phyloP scores from a whole-genome alignment of 2,329 filamentous ascomycete genomes.

The Aspergillus vadensis region DNA sequence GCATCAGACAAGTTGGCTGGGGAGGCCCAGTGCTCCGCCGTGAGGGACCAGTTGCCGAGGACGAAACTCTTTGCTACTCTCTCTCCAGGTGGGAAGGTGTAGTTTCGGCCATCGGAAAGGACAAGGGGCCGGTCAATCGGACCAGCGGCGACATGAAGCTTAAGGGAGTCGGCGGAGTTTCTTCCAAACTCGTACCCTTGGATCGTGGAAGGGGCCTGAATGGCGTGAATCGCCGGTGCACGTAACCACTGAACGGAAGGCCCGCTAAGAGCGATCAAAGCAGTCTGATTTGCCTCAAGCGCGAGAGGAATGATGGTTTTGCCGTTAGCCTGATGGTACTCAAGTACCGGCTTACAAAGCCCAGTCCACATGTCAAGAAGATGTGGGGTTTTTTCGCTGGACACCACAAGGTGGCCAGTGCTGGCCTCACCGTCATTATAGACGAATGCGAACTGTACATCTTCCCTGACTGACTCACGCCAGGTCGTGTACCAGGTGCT shows the following conservation, averaged over 20 bases:
- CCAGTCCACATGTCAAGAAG: conserved; percentile 50
- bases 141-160: too few relatives aligned
- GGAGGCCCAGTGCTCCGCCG: conserved; percentile 25
- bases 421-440: neutral
- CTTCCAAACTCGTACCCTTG: neutral
- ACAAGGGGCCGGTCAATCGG: neutral
- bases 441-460: conserved; percentile 17
- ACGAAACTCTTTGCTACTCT: neutral
- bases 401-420: conserved; percentile 31
- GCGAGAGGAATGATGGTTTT: too few relatives aligned
- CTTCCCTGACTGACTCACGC: conserved; percentile 11
- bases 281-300: too few relatives aligned
- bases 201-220: neutral
- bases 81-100: neutral
- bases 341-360: conserved; percentile 31
- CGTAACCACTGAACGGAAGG: too few relatives aligned
- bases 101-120: conserved; percentile 17
- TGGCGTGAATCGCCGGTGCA: too few relatives aligned
- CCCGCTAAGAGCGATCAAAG: too few relatives aligned
- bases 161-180: too few relatives aligned
- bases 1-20: conserved; percentile 23
- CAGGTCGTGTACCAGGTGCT: too few relatives aligned
- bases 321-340: conserved; percentile 32
- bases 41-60: conserved; percentile 18
- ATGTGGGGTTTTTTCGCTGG: conserved; percentile 38